phyloP scores from a whole-genome alignment of 2,329 filamentous ascomycete species.

The Trichophyton schoenleinii region DNA sequence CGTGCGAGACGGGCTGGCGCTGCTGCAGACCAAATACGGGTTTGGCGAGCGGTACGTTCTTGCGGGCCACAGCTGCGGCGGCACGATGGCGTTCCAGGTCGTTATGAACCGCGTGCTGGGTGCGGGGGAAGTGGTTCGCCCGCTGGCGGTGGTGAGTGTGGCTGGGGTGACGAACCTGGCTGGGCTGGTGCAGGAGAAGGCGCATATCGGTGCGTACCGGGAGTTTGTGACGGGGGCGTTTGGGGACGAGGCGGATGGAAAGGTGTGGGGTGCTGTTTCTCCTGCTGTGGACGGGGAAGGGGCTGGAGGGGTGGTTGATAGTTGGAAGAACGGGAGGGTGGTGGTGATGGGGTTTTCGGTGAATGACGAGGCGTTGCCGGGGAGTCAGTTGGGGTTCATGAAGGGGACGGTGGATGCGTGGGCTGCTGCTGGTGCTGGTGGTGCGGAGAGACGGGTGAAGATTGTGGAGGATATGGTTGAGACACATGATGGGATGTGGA shows the following conservation, averaged over 20 bases:
- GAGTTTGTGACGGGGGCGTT: constrained; percentile 33
- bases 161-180: constrained; percentile 36
- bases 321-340: constrained; percentile 25
- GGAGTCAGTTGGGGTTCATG: constrained; percentile 31
- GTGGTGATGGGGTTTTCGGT: constrained; percentile 30
- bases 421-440: constrained; percentile 31
- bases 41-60: constrained; percentile 32
- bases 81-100: constrained; percentile 34
- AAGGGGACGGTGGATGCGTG: constrained; percentile 40
- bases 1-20: constrained; percentile 27
- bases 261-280: constrained; percentile 28
- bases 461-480: constrained; percentile 27
- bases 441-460: constrained; percentile 30
- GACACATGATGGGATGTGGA: constrained; percentile 33
- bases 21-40: constrained; percentile 30
- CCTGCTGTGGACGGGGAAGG: constrained; percentile 22
- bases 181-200: constrained; percentile 24
- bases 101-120: constrained; percentile 25
- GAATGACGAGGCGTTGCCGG: constrained; percentile 32
- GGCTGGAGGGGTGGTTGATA: constrained; percentile 21
- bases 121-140: constrained; percentile 15
- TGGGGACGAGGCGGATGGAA: constrained; percentile 21
- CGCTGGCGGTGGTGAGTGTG: constrained; percentile 30
- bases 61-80: constrained; percentile 37
- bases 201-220: constrained; percentile 25